Base-by-base conservation (phyloP, 2,329 filamentous ascomycete species). In the Diplodia corticola region DNA sequence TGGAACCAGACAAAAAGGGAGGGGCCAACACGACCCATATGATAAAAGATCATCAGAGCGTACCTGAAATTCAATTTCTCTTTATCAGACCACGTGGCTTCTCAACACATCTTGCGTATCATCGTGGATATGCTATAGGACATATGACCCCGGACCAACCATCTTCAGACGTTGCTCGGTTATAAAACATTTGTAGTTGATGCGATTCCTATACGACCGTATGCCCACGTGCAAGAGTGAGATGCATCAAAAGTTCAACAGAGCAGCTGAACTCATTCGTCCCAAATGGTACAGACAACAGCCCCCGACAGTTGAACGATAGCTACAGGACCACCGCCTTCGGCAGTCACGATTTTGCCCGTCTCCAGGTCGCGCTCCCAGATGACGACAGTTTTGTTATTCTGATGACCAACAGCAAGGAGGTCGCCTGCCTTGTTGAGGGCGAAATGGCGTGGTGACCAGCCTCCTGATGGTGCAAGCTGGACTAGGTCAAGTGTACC, bases 381-480 rank as follows among this genome's bases (percentile, higher is more conserved):
- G 59, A 93, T 77, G 10, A 84, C 85, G 2, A 91, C 86, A 28
- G 83, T 85, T 33, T 82, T 80, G 60, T 86, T 86, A 17, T 78
- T 77, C 77, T 92, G 89, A 69, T 90, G 81, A 0, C 84, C 89
- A 28, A 92, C 85, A 1, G 88, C 90, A 3, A 92, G 77, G 66
- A 89, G 77, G 64, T 83, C 83, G 1, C 89, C 90, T 9, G 83
- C 84, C 69, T 82, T 82, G 75, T 89, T 92, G 66, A 91, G 78
- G 59, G 83, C 84, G 75, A 91, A 90, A 40, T 90, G 89, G 24
- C 91, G 83, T 0, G 91, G 91, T 63, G 83, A 84, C 13, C 79
- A 75, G 2, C 91, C 91, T 54, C 89, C 88, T 0, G 87, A 84
- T 0, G 89, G 82, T n/a, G 83, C 83, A 24, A 87, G 81, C 71